Evolutionary conservation across 225 moss, liverwort and hornwort genomes (phyloP).

Genomic region (Neckera pumila): DNA sequence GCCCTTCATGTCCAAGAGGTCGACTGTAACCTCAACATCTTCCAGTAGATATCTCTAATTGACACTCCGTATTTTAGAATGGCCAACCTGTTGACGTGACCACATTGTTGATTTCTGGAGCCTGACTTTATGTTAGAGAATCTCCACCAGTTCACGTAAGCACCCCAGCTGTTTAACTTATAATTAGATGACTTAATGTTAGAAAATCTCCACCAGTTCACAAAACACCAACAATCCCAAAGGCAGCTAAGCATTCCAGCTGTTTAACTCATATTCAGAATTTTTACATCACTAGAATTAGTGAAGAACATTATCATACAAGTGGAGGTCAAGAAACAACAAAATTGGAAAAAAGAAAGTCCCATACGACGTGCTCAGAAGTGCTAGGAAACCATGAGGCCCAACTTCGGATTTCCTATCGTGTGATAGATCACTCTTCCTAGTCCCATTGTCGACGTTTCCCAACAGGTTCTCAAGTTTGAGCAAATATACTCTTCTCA

Average conservation of each 20-base stretch:
- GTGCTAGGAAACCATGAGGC: background rate
- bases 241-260: background rate
- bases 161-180: background rate
- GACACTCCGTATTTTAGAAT: background rate
- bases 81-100: background rate
- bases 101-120: background rate
- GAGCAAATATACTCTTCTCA: background rate
- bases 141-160: background rate
- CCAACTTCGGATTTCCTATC: background rate
- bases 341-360: background rate
- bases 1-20: background rate
- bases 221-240: too few relatives aligned
- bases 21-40: background rate
- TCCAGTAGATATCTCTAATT: background rate
- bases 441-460: background rate
- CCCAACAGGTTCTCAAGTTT: background rate
- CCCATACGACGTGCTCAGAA: background rate
- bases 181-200: background rate
- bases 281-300: background rate
- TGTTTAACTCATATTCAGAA: background rate
- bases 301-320: background rate
- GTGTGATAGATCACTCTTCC: background rate
- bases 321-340: background rate
- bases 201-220: background rate
- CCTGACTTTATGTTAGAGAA: background rate